Conservation (phyloP, 768 basidiomycete genomes). For the Strobilomyces confusus region DNA sequence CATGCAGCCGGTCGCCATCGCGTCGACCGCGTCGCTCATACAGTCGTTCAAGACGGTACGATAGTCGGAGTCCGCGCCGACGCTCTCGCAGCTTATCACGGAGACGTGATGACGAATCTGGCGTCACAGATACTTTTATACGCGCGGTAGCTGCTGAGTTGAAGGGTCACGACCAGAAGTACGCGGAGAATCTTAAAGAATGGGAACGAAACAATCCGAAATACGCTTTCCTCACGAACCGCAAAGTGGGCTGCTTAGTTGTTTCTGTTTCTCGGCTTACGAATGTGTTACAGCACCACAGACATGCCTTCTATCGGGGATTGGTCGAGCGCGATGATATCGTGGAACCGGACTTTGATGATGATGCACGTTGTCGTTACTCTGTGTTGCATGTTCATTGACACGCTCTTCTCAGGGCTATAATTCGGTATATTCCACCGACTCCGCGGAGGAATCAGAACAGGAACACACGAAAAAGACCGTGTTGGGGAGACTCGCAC, state of each 20-base stretch:
- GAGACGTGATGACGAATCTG: slow-evolving; percentile 43
- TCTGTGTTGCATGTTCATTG: neutral
- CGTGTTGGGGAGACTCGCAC: slow-evolving; percentile 71
- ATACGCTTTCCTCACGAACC: slow-evolving; percentile 69
- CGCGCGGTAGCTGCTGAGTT: slow-evolving; percentile 83
- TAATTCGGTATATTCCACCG: slow-evolving; percentile 85
- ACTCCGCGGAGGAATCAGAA: slow-evolving; percentile 93
- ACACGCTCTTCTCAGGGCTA: slow-evolving; percentile 55
- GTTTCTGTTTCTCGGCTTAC: slow-evolving; percentile 2
- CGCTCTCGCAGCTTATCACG: slow-evolving; percentile 32
- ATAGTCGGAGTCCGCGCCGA: slow-evolving; percentile 46
- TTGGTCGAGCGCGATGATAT: slow-evolving; percentile 55
- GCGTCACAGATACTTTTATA: slow-evolving; percentile 82
- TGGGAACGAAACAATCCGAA: slow-evolving; percentile 79
- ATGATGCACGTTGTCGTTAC: slow-evolving; percentile 51
- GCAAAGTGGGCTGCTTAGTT: slow-evolving; percentile 41
- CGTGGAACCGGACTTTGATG: slow-evolving; percentile 71
- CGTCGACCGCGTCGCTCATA: slow-evolving; percentile 42
- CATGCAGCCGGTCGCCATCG: slow-evolving; percentile 37
- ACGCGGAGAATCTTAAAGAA: slow-evolving; percentile 69
- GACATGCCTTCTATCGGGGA: slow-evolving; percentile 67
- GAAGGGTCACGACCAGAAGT: slow-evolving; percentile 72
- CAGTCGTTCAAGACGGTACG: slow-evolving; percentile 44
- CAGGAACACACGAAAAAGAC: slow-evolving; percentile 77
- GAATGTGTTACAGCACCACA: slow-evolving; percentile 50